Base-by-base conservation (phyloP, 2,329 filamentous ascomycete species). In the Reticulascus tulasneorum region DNA sequence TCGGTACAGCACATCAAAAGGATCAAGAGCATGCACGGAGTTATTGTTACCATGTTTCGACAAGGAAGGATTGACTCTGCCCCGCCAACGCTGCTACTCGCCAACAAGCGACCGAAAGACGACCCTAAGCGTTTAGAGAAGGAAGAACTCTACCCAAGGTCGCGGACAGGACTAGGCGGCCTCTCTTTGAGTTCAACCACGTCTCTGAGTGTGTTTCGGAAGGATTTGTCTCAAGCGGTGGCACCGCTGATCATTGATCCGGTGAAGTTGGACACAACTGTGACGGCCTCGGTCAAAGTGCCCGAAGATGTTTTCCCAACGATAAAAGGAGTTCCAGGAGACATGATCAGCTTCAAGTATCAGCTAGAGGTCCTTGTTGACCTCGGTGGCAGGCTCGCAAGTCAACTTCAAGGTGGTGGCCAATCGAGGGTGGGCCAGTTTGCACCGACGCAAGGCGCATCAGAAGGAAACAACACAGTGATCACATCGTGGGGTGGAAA, bases 331-430 rank as follows among this genome's bases (percentile, higher is more conserved):
- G 88, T 96, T 0, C 93, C 93, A 0, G 89, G 91, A 4, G 83
- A 86, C 22, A 93, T 97, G 82, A 93, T 98, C 47, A 89, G 83
- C 50, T 97, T 98, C 67, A 87, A 84, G 48, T 97, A 98, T 54
- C 86, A 90, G 48, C 75, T 96, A 15, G 93, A 98, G 59, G 86
- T 96, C 3, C 82, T 97, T 19, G 79, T 96, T 16, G 93, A 98
- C 55, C 72, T 97, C 1, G 90, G 93, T 29, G 91, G 91, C 23
- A 93, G 88, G 55, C 66, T 96, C 25, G 78, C 82, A 2, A 79
- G 78, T n/a, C 79, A 88, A 45, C 60, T 79, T 33, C 83, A 88
- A 51, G 74, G 80, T 26, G 75, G 77, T 47, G 63, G 81, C 13
- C 75, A 77, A 65, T 55, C 66, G 51, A 64, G 63, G 53, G 62